Evolutionary conservation across 805 yeast genomes (phyloP).

Genomic region (Monosporozyma solicola): DNA sequence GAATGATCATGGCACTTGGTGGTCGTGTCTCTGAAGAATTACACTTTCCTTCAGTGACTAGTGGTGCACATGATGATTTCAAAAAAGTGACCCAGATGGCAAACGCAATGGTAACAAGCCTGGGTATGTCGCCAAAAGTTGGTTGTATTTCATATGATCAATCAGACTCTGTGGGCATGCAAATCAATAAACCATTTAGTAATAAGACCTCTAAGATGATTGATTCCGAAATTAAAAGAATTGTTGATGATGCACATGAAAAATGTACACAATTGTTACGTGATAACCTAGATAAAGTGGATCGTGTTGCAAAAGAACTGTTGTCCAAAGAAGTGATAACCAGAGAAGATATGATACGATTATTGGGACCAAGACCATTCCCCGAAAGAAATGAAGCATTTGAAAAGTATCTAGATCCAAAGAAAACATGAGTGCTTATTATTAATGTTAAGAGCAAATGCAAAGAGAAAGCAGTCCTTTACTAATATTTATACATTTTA

Average conservation of each 20-base stretch:
- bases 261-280: conserved; percentile 58
- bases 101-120: conserved; percentile 74
- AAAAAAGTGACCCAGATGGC: conserved; percentile 87
- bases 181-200: conserved; percentile 77
- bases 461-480: background rate
- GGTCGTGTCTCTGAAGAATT: conserved; percentile 89
- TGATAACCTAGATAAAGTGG: conserved; percentile 65
- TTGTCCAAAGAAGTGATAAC: conserved; percentile 83
- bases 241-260: conserved; percentile 66
- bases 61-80: conserved; percentile 90
- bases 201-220: conserved; percentile 75
- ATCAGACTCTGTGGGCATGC: conserved; percentile 37
- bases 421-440: background rate
- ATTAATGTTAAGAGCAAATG: too few relatives aligned
- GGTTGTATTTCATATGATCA: conserved; percentile 44
- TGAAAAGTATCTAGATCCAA: conserved; percentile 65
- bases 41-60: conserved; percentile 77
- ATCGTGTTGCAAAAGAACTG: conserved; percentile 77
- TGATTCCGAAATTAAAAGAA: conserved; percentile 73
- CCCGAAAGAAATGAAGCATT: conserved; percentile 86
- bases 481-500: background rate
- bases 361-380: conserved; percentile 89
- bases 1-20: conserved; percentile 92
- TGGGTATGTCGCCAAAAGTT: conserved; percentile 79
- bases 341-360: conserved; percentile 85